These are phyloP conservation scores for Globisporangium mamillatum DNA, from an alignment of 352 stramenopile genomes.

Conservation along the genomic window DNA sequence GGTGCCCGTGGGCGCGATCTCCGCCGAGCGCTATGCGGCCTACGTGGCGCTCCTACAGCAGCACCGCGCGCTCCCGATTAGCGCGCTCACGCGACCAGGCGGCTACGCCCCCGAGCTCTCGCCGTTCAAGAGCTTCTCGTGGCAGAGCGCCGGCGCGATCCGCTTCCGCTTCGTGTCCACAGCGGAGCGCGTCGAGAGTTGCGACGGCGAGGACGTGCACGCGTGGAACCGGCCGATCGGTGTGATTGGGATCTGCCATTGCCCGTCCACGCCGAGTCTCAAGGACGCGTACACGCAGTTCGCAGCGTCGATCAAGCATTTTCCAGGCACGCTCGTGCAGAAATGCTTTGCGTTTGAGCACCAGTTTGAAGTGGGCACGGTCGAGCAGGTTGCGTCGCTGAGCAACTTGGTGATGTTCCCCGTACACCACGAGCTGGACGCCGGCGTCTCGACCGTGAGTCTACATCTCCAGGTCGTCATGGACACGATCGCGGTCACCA, in stretches of 20 bases:
- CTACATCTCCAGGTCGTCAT: slow-evolving; percentile 80
- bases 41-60: slow-evolving; percentile 62
- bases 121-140: slow-evolving; percentile 73
- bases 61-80: slow-evolving; percentile 55
- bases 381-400: slow-evolving; percentile 56
- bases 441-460: slow-evolving; percentile 69
- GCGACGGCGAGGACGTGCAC: slow-evolving; percentile 75
- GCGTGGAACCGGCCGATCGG: slow-evolving; percentile 67
- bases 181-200: slow-evolving; percentile 45
- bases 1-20: slow-evolving; percentile 68
- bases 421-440: slow-evolving; percentile 62
- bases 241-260: slow-evolving; percentile 80
- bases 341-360: slow-evolving; percentile 87
- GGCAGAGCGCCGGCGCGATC: slow-evolving; percentile 49
- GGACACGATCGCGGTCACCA: slow-evolving; percentile 76
- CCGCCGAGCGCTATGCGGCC: slow-evolving; percentile 47
- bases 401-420: slow-evolving; percentile 83
- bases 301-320: slow-evolving; percentile 55
- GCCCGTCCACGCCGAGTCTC: slow-evolving; percentile 58
- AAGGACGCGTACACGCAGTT: slow-evolving; percentile 64
- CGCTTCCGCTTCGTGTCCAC: slow-evolving; percentile 76
- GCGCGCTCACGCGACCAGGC: slow-evolving; percentile 65
- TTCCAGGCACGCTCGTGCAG: slow-evolving; percentile 66
- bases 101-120: slow-evolving; percentile 80
- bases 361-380: slow-evolving; percentile 54